Evolutionary conservation across 148 eudicot species (phyloP).

Genomic region (Cornus controversa): DNA sequence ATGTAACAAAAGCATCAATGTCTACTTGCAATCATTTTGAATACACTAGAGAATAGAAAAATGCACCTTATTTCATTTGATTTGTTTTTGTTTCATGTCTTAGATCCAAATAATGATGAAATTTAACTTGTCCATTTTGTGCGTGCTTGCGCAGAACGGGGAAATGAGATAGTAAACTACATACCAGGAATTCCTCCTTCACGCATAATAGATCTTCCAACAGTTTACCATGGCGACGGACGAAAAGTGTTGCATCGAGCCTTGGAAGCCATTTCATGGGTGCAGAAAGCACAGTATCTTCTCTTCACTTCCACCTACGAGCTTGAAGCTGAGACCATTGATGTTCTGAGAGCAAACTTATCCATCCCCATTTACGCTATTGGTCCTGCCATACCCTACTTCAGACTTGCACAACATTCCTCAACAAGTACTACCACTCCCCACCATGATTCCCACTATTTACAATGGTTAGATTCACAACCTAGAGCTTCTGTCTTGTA

Average conservation of each 20-base stretch:
- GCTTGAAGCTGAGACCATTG: conserved; percentile 26
- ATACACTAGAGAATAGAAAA: too few species aligned
- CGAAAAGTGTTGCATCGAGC: conserved; percentile 10
- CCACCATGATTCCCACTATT: conserved; percentile 17
- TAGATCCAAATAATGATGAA: too few species aligned
- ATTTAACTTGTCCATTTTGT: too few species aligned
- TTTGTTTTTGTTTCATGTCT: too few species aligned
- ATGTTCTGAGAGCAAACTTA: conserved; percentile 13
- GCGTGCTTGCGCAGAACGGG: conserved; percentile 24
- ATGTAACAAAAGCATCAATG: too few species aligned
- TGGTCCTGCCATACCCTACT: conserved; percentile 46
- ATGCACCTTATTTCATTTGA: too few species aligned
- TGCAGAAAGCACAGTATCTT: conserved; percentile 40
- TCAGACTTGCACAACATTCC: conserved; percentile 10
- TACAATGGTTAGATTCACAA: conserved; percentile 44
- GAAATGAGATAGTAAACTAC: conserved; percentile 46
- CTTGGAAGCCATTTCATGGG: conserved; percentile 21
- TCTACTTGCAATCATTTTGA: too few species aligned
- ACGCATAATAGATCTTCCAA: conserved; percentile 48
- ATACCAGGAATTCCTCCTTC: conserved; percentile 62
- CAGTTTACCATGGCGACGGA: conserved; percentile 35
- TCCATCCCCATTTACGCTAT: conserved; percentile 15
- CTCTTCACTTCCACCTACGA: conserved; percentile 27
- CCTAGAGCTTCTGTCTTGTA: conserved; percentile 14
- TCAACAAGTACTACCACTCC: not conserved